These are phyloP conservation scores for Talaromyces sp. DNA, from an alignment of 2,329 filamentous ascomycete genomes.

Conservation along the genomic window DNA sequence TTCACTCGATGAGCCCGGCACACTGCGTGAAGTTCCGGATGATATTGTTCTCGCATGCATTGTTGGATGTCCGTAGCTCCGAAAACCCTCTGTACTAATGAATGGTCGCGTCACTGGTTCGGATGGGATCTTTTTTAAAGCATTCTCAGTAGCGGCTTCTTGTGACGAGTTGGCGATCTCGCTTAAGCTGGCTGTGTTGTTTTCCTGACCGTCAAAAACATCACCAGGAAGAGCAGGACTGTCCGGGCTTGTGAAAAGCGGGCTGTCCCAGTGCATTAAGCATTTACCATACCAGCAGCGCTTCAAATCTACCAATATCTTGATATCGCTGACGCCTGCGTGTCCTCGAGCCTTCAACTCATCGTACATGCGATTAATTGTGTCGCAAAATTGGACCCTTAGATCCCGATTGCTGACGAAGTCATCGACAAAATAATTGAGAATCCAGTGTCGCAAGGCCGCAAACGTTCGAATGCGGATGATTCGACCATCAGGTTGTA, in stretches of 20 bases:
- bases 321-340: slow-evolving; percentile 61
- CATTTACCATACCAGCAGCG: slow-evolving; percentile 95
- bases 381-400: slow-evolving; percentile 70
- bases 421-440: slow-evolving; percentile 81
- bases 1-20: slow-evolving; percentile 30
- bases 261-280: slow-evolving; percentile 78
- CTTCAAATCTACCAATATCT: slow-evolving; percentile 89
- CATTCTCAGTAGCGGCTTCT: slow-evolving; percentile 16
- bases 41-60: slow-evolving; percentile 13
- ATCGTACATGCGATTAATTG: slow-evolving; percentile 63
- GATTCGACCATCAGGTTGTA: slow-evolving; percentile 81
- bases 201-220: slow-evolving; percentile 57
- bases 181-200: slow-evolving; percentile 26
- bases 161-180: slow-evolving; percentile 32
- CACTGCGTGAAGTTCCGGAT: slow-evolving; percentile 10
- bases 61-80: neutral
- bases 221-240: slow-evolving; percentile 71
- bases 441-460: slow-evolving; percentile 18
- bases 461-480: slow-evolving; percentile 57
- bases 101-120: neutral
- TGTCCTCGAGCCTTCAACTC: slow-evolving; percentile 49
- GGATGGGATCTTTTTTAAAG: neutral
- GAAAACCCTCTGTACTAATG: neutral
- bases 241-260: slow-evolving; percentile 61
- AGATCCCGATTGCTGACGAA: slow-evolving; percentile 73